A percentile compares a stretch with the other conserved stretches of the same genome.
These are phyloP conservation scores for Saturnispora besseyi DNA, from an alignment of 805 yeast species.

Conservation along the genomic window DNA sequence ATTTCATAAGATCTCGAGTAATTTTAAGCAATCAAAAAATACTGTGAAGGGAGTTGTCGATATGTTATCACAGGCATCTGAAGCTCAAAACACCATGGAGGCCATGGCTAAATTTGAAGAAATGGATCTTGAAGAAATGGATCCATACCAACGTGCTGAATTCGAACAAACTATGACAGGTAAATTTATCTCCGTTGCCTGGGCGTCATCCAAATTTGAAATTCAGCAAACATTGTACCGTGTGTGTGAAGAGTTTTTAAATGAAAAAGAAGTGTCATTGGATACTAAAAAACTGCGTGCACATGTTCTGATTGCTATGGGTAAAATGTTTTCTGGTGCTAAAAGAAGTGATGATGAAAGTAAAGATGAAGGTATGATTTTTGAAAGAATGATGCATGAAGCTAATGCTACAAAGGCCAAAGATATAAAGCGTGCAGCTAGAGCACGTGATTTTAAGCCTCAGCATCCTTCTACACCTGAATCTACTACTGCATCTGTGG, in stretches of 20 bases:
- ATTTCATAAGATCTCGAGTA: slow-evolving; percentile 44
- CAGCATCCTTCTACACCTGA: background rate
- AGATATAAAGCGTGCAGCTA: slow-evolving; percentile 22
- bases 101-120: slow-evolving; percentile 58
- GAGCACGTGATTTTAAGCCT: background rate
- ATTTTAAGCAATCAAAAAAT: slow-evolving; percentile 65
- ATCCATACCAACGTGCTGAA: slow-evolving; percentile 44
- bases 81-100: slow-evolving; percentile 71
- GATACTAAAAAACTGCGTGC: slow-evolving; percentile 51
- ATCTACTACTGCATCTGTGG: background rate
- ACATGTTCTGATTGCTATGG: slow-evolving; percentile 49
- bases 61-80: slow-evolving; percentile 64
- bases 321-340: slow-evolving; percentile 50
- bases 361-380: slow-evolving; percentile 60
- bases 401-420: slow-evolving; percentile 24
- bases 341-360: slow-evolving; percentile 61
- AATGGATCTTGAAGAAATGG: slow-evolving; percentile 32
- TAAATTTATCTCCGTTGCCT: slow-evolving; percentile 73
- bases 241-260: slow-evolving; percentile 58
- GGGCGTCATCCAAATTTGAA: slow-evolving; percentile 76
- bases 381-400: slow-evolving; percentile 47
- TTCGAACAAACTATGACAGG: slow-evolving; percentile 70
- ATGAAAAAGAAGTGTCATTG: slow-evolving; percentile 44
- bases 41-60: slow-evolving; percentile 64
- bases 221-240: slow-evolving; percentile 62